Evolutionary conservation across 2,329 filamentous ascomycete species (phyloP), one percentile per base, ranked within the genome.

Genomic region (Passalora sequoiae): DNA sequence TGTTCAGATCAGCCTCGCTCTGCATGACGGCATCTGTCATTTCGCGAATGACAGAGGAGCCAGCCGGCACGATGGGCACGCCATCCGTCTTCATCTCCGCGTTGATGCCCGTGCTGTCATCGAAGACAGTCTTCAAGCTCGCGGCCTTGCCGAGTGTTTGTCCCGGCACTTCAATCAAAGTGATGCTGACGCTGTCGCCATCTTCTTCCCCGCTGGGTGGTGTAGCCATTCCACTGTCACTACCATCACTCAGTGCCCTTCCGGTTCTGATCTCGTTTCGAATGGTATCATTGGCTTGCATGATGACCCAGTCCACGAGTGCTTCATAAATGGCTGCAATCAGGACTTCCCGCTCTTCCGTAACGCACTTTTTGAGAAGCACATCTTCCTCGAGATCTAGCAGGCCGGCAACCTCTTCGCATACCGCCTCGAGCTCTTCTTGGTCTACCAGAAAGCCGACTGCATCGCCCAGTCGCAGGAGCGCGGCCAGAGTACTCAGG

Each of bases 31-130:
- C 88, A 44, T 82, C 81, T 59, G 86, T 80, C 84, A 95, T 94
- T 62, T 96, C 89, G 27, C 85, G 82, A 10, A 91, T 64, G 7
- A 97, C 84, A 0, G 91, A 94, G 45, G 83, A 84, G n/a, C 86
- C 85, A 1, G 81, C 81, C 0, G 83, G 57, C 1, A 76, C 69
- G 2, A 94, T 76, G n/a, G 86, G 77, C 1, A 98, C 78, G 7
- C 92, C 92, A 55, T 98, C 92, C 50, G 91, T 84, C 60, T 91
- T 94, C 89, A 98, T 97, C 70, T 98, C 92, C 0, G 84, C 77
- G 57, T 97, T 97, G 69, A 98, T 96, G 39, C 92, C 92, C 15
- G 83, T 73, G n/a, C 74, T 79, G 57, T 97, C 92, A 55, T 98
- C 91, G 57, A 98, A 98, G 25, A 97, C 80, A 10, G 86, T 87